A percentile compares a stretch with the other conserved stretches of the same genome.
phyloP scores from a whole-genome alignment of 2,329 filamentous ascomycete species.

The Epichloe amarillans region DNA sequence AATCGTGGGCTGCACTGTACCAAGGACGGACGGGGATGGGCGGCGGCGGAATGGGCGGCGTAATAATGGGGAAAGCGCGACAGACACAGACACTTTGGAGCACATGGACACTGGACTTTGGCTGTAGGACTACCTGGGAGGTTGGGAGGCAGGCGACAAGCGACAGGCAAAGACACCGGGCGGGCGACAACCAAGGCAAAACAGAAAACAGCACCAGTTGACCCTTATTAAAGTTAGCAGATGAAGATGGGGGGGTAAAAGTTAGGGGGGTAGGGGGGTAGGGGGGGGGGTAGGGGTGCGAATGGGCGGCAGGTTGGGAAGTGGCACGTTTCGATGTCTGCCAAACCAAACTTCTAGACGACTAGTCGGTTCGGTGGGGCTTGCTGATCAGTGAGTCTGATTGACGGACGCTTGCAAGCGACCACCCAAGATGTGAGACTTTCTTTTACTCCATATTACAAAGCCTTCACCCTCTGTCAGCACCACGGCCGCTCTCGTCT shows the following conservation, averaged over 20 bases:
- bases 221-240: too few species aligned
- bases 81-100: conserved; percentile 11
- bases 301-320: background rate
- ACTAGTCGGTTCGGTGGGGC: background rate
- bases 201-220: too few species aligned
- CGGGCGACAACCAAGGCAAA: background rate
- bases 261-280: background rate
- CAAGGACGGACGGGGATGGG: conserved; percentile 16
- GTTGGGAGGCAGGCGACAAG: background rate
- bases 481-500: background rate
- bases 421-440: background rate
- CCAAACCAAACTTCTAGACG: too few species aligned
- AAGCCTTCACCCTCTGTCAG: background rate
- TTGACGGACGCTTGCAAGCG: background rate
- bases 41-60: conserved; percentile 11
- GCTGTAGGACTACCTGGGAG: background rate
- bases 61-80: conserved; percentile 23
- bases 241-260: background rate
- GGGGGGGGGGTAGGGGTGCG: background rate
- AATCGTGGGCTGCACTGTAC: conserved; percentile 17
- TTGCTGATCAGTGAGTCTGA: background rate
- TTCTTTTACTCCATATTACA: background rate
- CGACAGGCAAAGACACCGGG: background rate
- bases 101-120: background rate
- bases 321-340: background rate